Evolutionary conservation across 2,329 filamentous ascomycete species (phyloP), one percentile per base, ranked within the genome.

Genomic region (Trichoderma endophyticum): DNA sequence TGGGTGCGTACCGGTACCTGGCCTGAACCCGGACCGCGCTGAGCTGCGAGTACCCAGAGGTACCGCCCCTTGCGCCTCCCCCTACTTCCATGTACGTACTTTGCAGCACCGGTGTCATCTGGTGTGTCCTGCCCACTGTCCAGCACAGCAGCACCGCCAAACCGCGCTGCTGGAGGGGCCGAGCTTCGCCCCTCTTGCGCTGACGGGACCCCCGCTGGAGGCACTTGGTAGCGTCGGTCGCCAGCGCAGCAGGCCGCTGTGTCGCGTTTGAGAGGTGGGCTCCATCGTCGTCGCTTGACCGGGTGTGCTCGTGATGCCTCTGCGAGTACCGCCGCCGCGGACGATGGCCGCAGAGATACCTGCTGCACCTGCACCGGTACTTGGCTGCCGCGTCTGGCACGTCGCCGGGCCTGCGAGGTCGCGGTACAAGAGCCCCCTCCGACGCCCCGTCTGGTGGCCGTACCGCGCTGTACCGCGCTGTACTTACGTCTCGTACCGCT

Each of bases 181-280:
- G 48, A 71, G 69, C 69, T 65, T 71, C 61, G 69, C 70, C 64
- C 75, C 76, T 72, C 73, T 65, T 71, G 48, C 67, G 65, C 73
- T 59, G 75, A 72, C 70, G 70, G 70, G 36, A 69, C 57, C 76
- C 77, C 77, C 77, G 77, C 77, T 76, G 66, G 65, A 68, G 26
- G 65, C 71, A 71, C 70, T 76, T 76, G 71, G 73, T 72, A 72
- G 72, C 76, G 74, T 64, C 68, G 59, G 73, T 77, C 72, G 73
- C 60, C 71, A 67, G 71, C 66, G 57, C 62, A 77, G 30, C 56
- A 34, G 28, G 56, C 28, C 63, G 65, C 72, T 67, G 54, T 66
- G 71, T 56, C 63, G 63, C 64, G 62, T 62, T 34, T 68, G 62
- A 72, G 74, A 59, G 18, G 60, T 30, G 68, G 68, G 68, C 30